Base-by-base conservation (phyloP, 2,329 filamentous ascomycete genomes). In the Clonostachys rhizophaga region DNA sequence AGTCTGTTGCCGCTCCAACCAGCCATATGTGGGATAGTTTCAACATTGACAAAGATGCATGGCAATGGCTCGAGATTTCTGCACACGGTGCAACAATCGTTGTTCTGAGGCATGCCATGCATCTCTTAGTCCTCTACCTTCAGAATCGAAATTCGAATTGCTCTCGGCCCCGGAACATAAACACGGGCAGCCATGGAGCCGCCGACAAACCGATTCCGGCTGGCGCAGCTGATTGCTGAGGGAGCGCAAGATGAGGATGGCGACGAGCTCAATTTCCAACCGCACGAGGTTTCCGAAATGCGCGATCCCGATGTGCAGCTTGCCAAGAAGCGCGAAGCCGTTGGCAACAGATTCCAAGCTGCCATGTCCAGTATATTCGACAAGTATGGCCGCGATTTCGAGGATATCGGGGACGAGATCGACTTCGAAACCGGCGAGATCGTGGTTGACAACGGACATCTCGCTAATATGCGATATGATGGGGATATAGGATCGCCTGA, bases 371-470 rank as follows among this genome's bases (percentile, higher is more conserved):
- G 81, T 47, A 95, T 97, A 47, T 96, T 96, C 61, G 81, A 86
- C 50, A 96, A 95, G 64, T 96, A 95, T 63, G 84, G 78, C 46
- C 84, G 77, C 53, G 87, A 96, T 62, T 96, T 96, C 58, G 83
- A 83, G 3, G 87, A 84, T 5, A 76, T 92, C 44, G 91, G 86
- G 46, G 92, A 97, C 64, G 91, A 96, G 68, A 91, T 97, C 57
- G 89, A 97, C 64, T 73, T 96, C 48, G 73, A 75, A 44, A 92
- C 88, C 0, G 91, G 89, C 46, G 75, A 88, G 49, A 83, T 97
- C 42, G 76, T 95, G n/a, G 84, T 96, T 47, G 79, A 97, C 65
- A 94, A 96, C 72, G 92, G 94, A 0, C 94, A 97, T 68, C 64
- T 96, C 45, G 63, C 78, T 44, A 59, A 61, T 64, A 79, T 58